Percentiles rank a stretch among this genome's conserved stretches.
Evolutionary conservation across 2,329 filamentous ascomycete genomes (phyloP).

Genomic region (Tolypocladium pustulatum): DNA sequence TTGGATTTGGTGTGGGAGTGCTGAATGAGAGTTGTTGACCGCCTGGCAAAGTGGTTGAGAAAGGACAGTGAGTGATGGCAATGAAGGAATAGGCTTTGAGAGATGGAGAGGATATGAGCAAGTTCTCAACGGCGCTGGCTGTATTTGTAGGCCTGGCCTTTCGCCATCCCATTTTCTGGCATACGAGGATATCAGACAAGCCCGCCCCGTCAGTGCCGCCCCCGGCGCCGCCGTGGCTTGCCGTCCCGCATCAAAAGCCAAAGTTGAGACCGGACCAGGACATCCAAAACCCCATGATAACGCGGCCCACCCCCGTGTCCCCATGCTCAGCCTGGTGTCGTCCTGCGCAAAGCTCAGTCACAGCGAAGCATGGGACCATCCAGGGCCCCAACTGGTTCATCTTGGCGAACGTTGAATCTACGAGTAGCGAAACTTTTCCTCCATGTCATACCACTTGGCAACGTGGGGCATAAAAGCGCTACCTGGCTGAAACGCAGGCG

Average conservation of each 20-base stretch:
- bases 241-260: not conserved
- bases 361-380: not conserved
- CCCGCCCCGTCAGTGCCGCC: not conserved
- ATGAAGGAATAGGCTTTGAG: not conserved
- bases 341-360: not conserved
- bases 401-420: not conserved
- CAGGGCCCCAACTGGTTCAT: not conserved
- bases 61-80: not conserved
- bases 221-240: not conserved
- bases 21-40: not conserved
- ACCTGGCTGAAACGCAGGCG: conserved; percentile 9
- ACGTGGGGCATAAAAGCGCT: not conserved
- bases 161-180: not conserved
- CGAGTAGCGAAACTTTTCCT: not conserved
- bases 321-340: not conserved
- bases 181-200: not conserved
- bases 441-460: not conserved
- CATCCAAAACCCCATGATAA: not conserved
- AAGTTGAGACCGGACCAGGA: not conserved
- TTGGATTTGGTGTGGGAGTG: not conserved
- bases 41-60: not conserved
- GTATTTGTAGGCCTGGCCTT: not conserved
- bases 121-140: not conserved
- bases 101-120: not conserved
- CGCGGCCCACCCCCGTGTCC: not conserved